Evolutionary conservation across 768 basidiomycete genomes (phyloP).

Genomic region (Myochromella boudieri): DNA sequence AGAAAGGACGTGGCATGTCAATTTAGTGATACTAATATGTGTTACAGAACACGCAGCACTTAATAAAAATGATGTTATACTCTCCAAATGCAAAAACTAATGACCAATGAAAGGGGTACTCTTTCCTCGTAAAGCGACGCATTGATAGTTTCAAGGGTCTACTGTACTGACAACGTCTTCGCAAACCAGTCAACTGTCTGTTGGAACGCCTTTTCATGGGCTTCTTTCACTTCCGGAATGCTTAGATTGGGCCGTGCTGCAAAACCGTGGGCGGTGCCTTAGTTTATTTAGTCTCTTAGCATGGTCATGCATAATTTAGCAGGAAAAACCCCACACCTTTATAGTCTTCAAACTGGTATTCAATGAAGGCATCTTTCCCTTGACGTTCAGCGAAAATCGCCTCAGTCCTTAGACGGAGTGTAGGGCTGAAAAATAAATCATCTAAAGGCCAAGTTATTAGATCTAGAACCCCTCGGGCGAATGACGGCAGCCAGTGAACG

Average conservation of each 20-base stretch:
- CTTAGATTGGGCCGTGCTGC: constrained; percentile 22
- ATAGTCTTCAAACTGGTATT: constrained; percentile 24
- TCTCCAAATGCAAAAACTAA: too few species aligned
- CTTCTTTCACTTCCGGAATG: constrained; percentile 24
- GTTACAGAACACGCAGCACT: too few species aligned
- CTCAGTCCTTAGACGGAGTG: constrained; percentile 16
- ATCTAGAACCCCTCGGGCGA: background rate
- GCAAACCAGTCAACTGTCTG: constrained; percentile 24
- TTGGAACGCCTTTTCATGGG: constrained; percentile 24
- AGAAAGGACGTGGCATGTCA: too few species aligned
- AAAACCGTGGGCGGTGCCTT: constrained; percentile 27
- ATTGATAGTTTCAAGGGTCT: too few species aligned
- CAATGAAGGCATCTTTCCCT: constrained; percentile 18
- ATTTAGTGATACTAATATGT: too few species aligned
- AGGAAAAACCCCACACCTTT: constrained; percentile 15
- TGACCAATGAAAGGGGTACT: too few species aligned
- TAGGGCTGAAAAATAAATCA: constrained; percentile 19
- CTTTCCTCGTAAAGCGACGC: too few species aligned
- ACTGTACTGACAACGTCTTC: constrained; percentile 12
- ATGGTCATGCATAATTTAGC: background rate
- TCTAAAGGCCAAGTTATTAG: constrained; percentile 11
- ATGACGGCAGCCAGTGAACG: background rate
- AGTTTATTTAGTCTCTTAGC: background rate
- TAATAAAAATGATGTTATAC: too few species aligned
- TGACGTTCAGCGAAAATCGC: constrained; percentile 21